These are phyloP conservation scores for Crepidotus variabilis DNA, from an alignment of 768 basidiomycete species.

Conservation along the genomic window DNA sequence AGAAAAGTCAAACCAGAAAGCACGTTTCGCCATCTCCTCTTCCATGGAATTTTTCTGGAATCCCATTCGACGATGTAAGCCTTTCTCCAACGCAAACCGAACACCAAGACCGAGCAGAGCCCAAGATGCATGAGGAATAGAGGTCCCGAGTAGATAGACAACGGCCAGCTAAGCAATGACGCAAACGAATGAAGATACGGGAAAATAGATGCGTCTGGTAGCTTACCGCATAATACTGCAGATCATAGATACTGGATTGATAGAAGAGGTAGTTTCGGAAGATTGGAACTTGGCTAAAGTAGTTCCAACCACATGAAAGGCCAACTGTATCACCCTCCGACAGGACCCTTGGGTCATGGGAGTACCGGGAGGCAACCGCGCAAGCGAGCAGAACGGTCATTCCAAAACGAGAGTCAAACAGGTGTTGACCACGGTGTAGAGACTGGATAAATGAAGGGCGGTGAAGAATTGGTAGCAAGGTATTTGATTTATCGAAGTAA, in stretches of 20 bases:
- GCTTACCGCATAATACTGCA: conserved; percentile 66
- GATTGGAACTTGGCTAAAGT: conserved; percentile 57
- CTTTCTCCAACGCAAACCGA: conserved; percentile 73
- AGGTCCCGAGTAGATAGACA: conserved; percentile 51
- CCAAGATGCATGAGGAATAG: conserved; percentile 66
- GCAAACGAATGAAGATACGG: conserved; percentile 11
- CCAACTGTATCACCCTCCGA: conserved; percentile 32
- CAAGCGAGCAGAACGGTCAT: conserved; percentile 60
- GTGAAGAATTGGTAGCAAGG: conserved; percentile 60
- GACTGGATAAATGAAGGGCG: conserved; percentile 57
- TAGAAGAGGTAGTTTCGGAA: conserved; percentile 55
- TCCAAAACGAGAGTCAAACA: conserved; percentile 47
- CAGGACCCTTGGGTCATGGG: conserved; percentile 44
- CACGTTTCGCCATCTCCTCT: conserved; percentile 63
- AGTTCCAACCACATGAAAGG: conserved; percentile 57
- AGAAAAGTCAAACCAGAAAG: conserved; percentile 40
- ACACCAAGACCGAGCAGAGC: conserved; percentile 68
- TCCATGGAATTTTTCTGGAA: conserved; percentile 30
- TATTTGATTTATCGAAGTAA: conserved; percentile 56
- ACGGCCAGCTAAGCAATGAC: conserved; percentile 53
- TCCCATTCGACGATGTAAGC: conserved; percentile 55
- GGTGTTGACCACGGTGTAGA: conserved; percentile 42
- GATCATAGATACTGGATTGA: conserved; percentile 58
- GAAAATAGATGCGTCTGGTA: conserved; percentile 26
- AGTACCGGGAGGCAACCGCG: conserved; percentile 56